These are phyloP conservation scores for Pontederia crassipes DNA, from an alignment of 176 grass and related monocot genomes.

Conservation along the genomic window DNA sequence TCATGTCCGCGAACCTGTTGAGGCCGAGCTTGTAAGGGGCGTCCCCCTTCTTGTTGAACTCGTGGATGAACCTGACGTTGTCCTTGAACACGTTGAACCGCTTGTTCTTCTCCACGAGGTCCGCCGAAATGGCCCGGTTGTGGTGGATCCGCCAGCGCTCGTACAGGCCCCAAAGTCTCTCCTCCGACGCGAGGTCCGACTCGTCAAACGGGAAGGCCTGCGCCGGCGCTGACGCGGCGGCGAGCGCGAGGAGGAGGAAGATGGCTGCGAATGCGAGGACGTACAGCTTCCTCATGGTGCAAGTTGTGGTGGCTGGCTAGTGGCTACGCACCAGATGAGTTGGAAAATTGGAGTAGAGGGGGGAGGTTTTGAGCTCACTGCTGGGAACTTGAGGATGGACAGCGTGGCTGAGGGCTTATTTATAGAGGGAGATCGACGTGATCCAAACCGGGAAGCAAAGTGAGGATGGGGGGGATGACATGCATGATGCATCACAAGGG, in stretches of 20 bases:
- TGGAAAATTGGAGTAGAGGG: too few relatives aligned
- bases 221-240: constrained; percentile 4
- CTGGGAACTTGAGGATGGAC: too few relatives aligned
- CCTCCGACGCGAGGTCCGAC: constrained; percentile 54
- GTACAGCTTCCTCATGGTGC: too few relatives aligned
- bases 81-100: constrained; percentile 76
- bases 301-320: too few relatives aligned
- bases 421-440: too few relatives aligned
- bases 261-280: too few relatives aligned
- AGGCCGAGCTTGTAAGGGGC: constrained; percentile 78
- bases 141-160: constrained; percentile 60
- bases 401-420: too few relatives aligned
- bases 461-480: too few relatives aligned
- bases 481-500: too few relatives aligned
- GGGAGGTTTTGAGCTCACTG: too few relatives aligned
- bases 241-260: background rate
- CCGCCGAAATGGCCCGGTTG: constrained; percentile 41
- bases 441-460: too few relatives aligned
- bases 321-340: too few relatives aligned
- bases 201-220: constrained; percentile 39
- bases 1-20: constrained; percentile 82
- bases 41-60: constrained; percentile 43
- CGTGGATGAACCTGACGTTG: constrained; percentile 66
- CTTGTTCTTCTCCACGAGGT: constrained; percentile 39
- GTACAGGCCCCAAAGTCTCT: constrained; percentile 50